Evolutionary conservation across 495 filamentous ascomycete genomes (phyloP), one percentile per base, ranked within the genome.

Genomic region (Trichoderma gamsii): DNA sequence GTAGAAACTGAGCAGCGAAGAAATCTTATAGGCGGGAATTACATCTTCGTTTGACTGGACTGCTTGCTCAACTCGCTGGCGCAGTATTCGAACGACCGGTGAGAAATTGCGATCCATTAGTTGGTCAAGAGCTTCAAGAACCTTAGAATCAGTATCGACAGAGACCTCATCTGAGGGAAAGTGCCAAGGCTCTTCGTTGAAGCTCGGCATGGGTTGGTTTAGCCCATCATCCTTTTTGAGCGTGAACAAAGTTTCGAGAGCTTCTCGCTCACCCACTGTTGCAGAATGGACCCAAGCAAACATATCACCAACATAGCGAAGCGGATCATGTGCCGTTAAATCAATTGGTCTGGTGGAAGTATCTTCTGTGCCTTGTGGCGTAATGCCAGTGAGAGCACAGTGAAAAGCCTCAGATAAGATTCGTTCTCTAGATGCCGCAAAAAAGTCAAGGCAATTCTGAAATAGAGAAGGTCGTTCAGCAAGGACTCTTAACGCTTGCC

Each of bases 231-330:
- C 91, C n/a, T 92, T 93, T 66, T 97, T 93, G 2, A 89, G 87
- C 43, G 97, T 89, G 74, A 98, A 98, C 5, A 99, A 79, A 4
- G 90, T 87, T 73, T 97, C 95, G 21, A 99, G 82, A 2, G 94
- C 92, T 76, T 99, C 95, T 56, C 91, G 85, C 77, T 99, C 95
- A 23, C 93, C 93, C 0, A 98, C 95, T 0, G 94, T 87, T 7
- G 93, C 89, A 0, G 96, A 97, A 74, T 99, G 95, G 3, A 88
- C 87, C 95, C 95, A 99, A 7, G 95, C 95, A 18, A 98, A 85
- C 94, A 99, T 98, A 74, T 99, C 95, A 25, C 95, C 93, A 23
- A 96, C 88, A 73, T 98, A 99, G 43, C 95, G 84, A 16, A 99
- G 79, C 15, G 92, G 90, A 73, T 99, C 95, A 73, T 97, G 93